Evolutionary conservation across 805 yeast genomes (phyloP), one percentile per base, ranked within the genome.

Genomic region (Vanderwaltozyma tropicalis): DNA sequence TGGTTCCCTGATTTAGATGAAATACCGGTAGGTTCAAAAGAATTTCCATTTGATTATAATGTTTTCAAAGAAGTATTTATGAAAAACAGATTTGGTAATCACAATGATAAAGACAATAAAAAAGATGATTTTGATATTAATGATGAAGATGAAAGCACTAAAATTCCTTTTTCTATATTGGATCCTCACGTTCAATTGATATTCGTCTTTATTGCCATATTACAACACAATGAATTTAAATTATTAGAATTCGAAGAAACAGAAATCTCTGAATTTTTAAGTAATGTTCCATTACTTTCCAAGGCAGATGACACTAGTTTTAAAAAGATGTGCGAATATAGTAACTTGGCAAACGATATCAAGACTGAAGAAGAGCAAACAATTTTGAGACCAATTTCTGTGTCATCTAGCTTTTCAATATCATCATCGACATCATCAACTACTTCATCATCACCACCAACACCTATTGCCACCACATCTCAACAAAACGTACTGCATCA

Each of bases 181-280:
- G 84, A 81, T 52, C 81, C 86, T 1, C 94, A 85, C 52, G 68
- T 79, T 22, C 87, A 82, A 61, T 68, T 86, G 25, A 61, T 82
- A 1, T 88, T 86, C 52, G 72, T 83, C 3, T 76, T 84, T 34
- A 64, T 87, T 34, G 84, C 96, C 1, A 72, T 88, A 28, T 64
- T 88, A 46, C 84, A 84, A 58, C 78, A 89, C 36, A 80, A 80
- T 57, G 88, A 82, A 48, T 75, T 76, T 47, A 76, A 81, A 28
- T 67, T 88, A 38, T 69, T 84, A 45, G 96, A 88, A 55, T 77
- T 87, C 45, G 97, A 88, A 52, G 94, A 85, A 55, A 78, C 83
- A 45, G 97, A 88, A 60, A 84, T 86, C 32, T 68, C 87, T 28
- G 94, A 87, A 53, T 76, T 77, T 46, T 67, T 88, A 43, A 74